Evolutionary conservation across 306 rosid genomes (phyloP).

Genomic region (Cucurbita ficifolia): DNA sequence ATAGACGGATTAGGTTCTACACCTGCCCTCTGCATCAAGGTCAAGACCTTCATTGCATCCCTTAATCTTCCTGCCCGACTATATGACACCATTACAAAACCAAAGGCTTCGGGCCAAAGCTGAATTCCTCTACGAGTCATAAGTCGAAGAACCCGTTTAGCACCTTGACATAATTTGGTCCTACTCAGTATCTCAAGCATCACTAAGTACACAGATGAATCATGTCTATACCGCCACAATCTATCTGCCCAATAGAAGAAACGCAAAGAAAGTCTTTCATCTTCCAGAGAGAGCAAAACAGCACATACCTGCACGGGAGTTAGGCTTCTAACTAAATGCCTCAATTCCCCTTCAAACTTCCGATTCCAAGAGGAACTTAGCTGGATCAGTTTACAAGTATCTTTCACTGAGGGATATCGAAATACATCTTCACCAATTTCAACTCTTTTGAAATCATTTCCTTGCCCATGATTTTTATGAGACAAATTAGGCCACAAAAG

Average conservation of each 20-base stretch:
- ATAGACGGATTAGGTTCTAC: conserved; percentile 53
- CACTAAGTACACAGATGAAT: conserved; percentile 38
- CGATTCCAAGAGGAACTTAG: conserved; percentile 65
- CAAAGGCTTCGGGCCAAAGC: conserved; percentile 49
- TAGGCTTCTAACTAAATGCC: conserved; percentile 60
- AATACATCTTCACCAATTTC: conserved; percentile 41
- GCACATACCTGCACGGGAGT: conserved; percentile 70
- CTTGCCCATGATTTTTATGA: conserved; percentile 7
- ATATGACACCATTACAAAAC: conserved; percentile 64
- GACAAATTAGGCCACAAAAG: conserved; percentile 21
- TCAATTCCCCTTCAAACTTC: conserved; percentile 42
- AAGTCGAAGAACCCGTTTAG: conserved; percentile 55
- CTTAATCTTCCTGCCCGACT: conserved; percentile 67
- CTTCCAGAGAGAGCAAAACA: conserved; percentile 51
- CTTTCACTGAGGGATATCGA: conserved; percentile 63
- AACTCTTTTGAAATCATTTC: conserved; percentile 22
- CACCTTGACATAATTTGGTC: conserved; percentile 79
- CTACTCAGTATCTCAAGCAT: conserved; percentile 68
- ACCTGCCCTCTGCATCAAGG: conserved; percentile 86
- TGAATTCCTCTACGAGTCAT: conserved; percentile 50
- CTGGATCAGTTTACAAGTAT: conserved; percentile 44
- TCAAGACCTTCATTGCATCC: conserved; percentile 50
- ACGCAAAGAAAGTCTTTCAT: conserved; percentile 62
- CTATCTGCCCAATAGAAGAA: conserved; percentile 84
- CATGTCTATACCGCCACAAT: conserved; percentile 68